phyloP scores from a whole-genome alignment of 805 yeast genomes.

The Lipomyces chichibuensis region DNA sequence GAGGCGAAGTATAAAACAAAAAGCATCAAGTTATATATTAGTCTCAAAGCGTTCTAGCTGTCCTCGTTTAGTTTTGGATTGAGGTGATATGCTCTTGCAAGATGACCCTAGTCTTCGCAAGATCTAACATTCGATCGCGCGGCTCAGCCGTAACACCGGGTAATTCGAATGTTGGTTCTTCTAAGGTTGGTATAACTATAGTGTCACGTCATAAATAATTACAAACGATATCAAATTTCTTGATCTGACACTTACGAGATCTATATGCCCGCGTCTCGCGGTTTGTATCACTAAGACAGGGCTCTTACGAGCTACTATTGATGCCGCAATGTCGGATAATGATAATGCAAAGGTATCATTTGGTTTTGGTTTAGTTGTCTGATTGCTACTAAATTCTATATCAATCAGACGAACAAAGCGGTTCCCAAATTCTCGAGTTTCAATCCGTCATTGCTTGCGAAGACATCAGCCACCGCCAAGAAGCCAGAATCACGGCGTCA shows the following conservation, averaged over 20 bases:
- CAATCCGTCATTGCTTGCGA: conserved; percentile 12
- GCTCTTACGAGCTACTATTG: neutral
- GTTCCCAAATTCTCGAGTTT: conserved; percentile 33
- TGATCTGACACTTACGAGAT: too few relatives aligned
- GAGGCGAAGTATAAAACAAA: neutral
- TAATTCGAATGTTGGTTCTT: too few relatives aligned
- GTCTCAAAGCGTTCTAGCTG: too few relatives aligned
- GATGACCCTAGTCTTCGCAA: too few relatives aligned
- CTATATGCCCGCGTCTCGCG: neutral
- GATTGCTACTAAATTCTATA: neutral
- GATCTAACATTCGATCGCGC: too few relatives aligned
- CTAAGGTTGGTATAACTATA: too few relatives aligned
- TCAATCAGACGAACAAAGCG: neutral
- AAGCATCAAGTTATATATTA: neutral
- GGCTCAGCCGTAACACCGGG: too few relatives aligned
- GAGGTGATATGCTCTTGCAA: neutral
- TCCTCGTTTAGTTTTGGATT: neutral
- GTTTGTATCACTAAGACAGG: neutral
- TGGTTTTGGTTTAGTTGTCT: neutral
- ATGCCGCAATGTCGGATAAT: neutral
- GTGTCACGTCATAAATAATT: too few relatives aligned
- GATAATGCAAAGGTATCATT: neutral
- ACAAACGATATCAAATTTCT: too few relatives aligned
- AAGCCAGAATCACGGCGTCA: neutral
- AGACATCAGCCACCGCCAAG: neutral